Conservation (phyloP, 768 basidiomycete genomes). For the Boletus sp. region DNA sequence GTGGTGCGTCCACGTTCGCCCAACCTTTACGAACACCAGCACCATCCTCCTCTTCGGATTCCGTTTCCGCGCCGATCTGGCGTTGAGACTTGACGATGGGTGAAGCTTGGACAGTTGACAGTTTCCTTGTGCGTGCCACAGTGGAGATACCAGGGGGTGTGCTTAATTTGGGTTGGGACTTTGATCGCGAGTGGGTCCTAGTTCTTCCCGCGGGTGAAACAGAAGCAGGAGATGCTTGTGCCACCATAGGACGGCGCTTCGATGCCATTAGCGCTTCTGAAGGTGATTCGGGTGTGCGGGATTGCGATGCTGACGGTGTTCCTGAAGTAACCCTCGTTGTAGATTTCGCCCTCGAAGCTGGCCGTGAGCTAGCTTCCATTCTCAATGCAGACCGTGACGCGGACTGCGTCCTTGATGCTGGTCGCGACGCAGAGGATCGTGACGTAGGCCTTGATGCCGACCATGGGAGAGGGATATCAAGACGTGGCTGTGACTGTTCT, state of each 20-base stretch:
- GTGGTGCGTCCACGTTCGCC: background rate
- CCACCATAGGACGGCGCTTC: background rate
- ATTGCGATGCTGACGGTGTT: background rate
- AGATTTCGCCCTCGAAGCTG: slow-evolving; percentile 15
- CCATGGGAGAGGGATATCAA: slow-evolving; percentile 38
- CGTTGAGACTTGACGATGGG: slow-evolving; percentile 18
- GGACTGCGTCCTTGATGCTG: slow-evolving; percentile 13
- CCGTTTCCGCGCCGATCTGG: slow-evolving; percentile 11
- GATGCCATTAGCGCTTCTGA: background rate
- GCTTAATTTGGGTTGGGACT: slow-evolving; percentile 37
- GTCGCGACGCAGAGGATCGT: slow-evolving; percentile 14
- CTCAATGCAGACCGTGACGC: slow-evolving; percentile 21
- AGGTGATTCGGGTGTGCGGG: background rate
- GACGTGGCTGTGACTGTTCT: slow-evolving; percentile 27
- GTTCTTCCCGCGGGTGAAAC: background rate
- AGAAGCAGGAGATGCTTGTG: background rate
- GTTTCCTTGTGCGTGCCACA: slow-evolving; percentile 18
- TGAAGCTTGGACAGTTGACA: slow-evolving; percentile 33
- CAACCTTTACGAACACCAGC: background rate
- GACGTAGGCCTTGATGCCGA: slow-evolving; percentile 20
- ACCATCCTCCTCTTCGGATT: background rate
- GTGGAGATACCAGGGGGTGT: slow-evolving; percentile 5
- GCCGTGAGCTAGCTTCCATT: slow-evolving; percentile 10
- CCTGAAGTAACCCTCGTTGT: background rate
- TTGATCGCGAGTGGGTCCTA: slow-evolving; percentile 27